Evolutionary conservation across 169 alveolate genomes (phyloP).

Genomic region (Plasmodium billcollinsi): DNA sequence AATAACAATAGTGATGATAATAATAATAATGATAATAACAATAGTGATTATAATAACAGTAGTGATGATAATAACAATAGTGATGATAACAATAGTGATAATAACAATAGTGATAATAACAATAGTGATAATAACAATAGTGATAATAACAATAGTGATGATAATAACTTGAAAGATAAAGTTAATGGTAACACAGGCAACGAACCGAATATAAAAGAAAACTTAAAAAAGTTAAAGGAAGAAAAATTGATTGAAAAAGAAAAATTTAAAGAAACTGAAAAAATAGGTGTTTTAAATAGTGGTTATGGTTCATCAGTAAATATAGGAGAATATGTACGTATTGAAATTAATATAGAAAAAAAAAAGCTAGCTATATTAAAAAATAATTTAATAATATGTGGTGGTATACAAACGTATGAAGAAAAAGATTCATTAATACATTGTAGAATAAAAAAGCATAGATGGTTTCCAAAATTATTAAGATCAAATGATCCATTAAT

Average conservation of each 20-base stretch:
- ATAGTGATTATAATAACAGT: constrained; percentile 76
- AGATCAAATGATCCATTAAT: constrained; percentile 98
- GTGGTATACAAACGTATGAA: constrained; percentile 79
- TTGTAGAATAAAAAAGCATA: constrained; percentile 83
- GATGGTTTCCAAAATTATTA: constrained; percentile 98
- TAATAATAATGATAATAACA: constrained; percentile 60
- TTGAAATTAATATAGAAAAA: constrained; percentile 87
- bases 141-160: constrained; percentile 7
- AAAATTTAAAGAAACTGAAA: constrained; percentile 78
- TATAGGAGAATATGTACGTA: constrained; percentile 93
- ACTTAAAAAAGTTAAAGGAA: constrained; percentile 39
- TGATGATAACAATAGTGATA: constrained; percentile 49
- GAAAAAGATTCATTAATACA: constrained; percentile 79
- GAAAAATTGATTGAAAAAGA: constrained; percentile 46
- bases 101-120: constrained; percentile 55
- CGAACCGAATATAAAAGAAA: constrained; percentile 1
- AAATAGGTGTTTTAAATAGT: constrained; percentile 29
- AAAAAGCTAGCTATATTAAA: constrained; percentile 75
- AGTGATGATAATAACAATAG: constrained; percentile 51
- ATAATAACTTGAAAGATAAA: constrained; percentile 43
- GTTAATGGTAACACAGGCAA: constrained; percentile 16
- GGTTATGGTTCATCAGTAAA: constrained; percentile 80
- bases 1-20: constrained; percentile 75
- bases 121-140: constrained; percentile 28
- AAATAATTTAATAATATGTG: constrained; percentile 77